Evolutionary conservation across 345 rosid species (phyloP).

Genomic region (Diplotaxis tenuifolia): DNA sequence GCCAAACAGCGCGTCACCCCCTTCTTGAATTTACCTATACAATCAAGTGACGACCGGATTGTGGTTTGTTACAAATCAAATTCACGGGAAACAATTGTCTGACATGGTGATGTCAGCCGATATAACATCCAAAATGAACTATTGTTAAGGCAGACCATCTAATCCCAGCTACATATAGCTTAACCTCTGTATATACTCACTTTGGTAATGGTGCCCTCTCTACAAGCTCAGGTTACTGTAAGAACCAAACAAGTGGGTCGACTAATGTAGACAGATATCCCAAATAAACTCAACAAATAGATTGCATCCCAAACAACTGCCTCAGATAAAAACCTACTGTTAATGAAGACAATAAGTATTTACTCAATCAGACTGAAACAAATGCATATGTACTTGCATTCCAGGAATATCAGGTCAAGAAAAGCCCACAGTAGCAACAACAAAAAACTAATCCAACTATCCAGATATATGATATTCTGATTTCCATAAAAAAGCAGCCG

Average conservation of each 20-base stretch:
- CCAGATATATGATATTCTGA: background rate
- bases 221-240: slow-evolving; percentile 4
- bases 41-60: background rate
- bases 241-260: background rate
- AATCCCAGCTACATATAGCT: slow-evolving; percentile 3
- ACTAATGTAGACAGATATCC: background rate
- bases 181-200: background rate
- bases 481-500: background rate
- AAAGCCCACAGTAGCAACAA: background rate
- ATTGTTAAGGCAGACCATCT: background rate
- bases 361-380: background rate
- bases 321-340: background rate
- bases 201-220: background rate
- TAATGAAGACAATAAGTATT: background rate
- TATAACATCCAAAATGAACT: background rate
- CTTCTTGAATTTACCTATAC: slow-evolving; percentile 36
- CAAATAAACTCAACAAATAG: background rate
- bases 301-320: background rate
- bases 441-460: background rate
- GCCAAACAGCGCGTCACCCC: slow-evolving; percentile 51
- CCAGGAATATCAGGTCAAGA: background rate
- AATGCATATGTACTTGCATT: slow-evolving; percentile 16
- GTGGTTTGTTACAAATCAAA: background rate
- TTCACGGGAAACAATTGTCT: background rate
- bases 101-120: background rate